These are phyloP conservation scores for Coemansia erecta DNA, from an alignment of 192 early-diverging fungal species.

Conservation along the genomic window DNA sequence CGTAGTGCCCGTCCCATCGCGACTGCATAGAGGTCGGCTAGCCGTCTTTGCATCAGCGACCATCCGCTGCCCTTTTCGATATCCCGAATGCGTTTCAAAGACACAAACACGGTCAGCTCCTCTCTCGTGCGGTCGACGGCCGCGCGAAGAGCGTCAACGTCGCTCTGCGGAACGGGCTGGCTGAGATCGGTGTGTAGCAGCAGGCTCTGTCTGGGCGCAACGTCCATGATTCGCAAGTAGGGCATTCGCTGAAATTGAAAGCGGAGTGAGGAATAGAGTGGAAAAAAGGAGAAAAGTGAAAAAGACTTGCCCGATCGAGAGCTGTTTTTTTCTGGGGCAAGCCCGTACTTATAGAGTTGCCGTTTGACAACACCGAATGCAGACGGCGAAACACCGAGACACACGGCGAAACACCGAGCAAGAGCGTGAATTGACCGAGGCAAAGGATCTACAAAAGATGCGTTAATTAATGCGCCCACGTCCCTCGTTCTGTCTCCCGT, in stretches of 20 bases:
- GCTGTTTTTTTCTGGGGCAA: background rate
- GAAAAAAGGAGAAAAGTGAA: background rate
- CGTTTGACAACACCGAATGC: too few species aligned
- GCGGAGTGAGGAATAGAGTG: background rate
- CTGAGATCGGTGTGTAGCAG: slow-evolving; percentile 21
- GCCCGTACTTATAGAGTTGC: too few species aligned
- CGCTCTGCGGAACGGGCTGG: slow-evolving; percentile 12
- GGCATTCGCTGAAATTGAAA: slow-evolving; percentile 1
- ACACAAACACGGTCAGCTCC: slow-evolving; percentile 35
- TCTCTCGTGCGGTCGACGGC: slow-evolving; percentile 21
- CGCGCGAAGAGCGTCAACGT: slow-evolving; percentile 20
- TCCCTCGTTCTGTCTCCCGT: too few species aligned
- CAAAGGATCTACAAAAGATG: too few species aligned
- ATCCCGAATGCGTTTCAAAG: slow-evolving; percentile 7
- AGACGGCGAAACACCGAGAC: too few species aligned
- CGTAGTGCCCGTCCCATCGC: slow-evolving; percentile 22
- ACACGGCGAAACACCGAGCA: too few species aligned
- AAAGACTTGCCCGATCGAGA: background rate
- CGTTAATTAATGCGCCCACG: too few species aligned
- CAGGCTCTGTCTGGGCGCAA: slow-evolving; percentile 15
- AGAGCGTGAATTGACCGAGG: too few species aligned
- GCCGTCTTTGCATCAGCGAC: slow-evolving; percentile 46
- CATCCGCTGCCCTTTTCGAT: slow-evolving; percentile 17
- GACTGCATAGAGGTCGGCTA: slow-evolving; percentile 41
- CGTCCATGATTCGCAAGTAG: slow-evolving; percentile 20